Conservation (phyloP, 2,329 filamentous ascomycete genomes). For the Penicillium sp. region DNA sequence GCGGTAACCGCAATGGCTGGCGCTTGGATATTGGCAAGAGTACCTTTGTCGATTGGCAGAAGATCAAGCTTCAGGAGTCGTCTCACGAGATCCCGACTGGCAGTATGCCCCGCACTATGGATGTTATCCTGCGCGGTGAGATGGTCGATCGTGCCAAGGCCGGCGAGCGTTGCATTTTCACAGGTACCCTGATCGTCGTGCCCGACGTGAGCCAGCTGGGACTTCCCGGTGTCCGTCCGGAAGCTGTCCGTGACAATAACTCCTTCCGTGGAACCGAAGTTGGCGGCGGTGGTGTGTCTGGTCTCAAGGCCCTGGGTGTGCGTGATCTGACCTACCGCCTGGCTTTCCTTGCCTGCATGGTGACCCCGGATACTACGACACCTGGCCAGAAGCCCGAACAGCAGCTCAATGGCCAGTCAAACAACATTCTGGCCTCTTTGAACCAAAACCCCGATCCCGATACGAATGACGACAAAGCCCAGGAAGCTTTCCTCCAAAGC, state of each 20-base stretch:
- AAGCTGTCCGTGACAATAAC: conserved; percentile 76
- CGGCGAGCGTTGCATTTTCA: conserved; percentile 97
- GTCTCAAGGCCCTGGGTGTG: conserved; percentile 87
- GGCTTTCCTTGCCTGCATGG: conserved; percentile 96
- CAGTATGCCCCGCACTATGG: conserved; percentile 97
- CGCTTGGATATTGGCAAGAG: conserved; percentile 93
- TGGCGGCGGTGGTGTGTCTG: conserved; percentile 77
- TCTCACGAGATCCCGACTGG: conserved; percentile 96
- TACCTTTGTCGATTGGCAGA: conserved; percentile 99
- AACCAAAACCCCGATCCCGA: conserved; percentile 68
- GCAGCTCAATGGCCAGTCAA: conserved; percentile 65
- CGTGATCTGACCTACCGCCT: conserved; percentile 91
- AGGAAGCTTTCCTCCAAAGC: conserved; percentile 79
- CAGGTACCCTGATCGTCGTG: conserved; percentile 90
- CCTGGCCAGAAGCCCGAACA: conserved; percentile 69
- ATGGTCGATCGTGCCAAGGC: conserved; percentile 97
- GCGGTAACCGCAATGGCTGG: conserved; percentile 89
- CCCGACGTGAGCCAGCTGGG: conserved; percentile 94
- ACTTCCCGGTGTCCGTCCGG: conserved; percentile 76
- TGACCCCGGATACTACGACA: conserved; percentile 79
- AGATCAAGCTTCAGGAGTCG: conserved; percentile 96
- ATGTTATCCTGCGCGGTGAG: conserved; percentile 91
- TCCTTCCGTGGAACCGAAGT: conserved; percentile 72
- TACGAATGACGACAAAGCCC: conserved; percentile 75
- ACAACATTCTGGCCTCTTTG: conserved; percentile 78